Evolutionary conservation across 345 rosid genomes (phyloP).

Genomic region (Excoecaria agallocha): DNA sequence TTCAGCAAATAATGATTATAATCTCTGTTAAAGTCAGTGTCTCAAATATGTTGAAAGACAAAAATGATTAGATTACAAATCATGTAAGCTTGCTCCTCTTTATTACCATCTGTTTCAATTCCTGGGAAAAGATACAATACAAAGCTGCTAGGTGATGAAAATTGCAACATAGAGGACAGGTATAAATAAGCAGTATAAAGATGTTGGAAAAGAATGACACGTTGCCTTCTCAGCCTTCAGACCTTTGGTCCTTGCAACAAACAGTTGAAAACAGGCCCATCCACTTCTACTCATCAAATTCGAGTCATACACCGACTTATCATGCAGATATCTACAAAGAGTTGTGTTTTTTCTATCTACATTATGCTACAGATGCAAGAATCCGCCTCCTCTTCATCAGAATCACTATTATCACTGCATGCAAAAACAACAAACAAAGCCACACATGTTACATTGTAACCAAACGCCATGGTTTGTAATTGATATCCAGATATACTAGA

Average conservation of each 20-base stretch:
- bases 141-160: slow-evolving; percentile 15
- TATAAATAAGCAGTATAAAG: slow-evolving; percentile 1
- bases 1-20: slow-evolving; percentile 7
- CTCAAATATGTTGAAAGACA: not conserved
- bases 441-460: not conserved
- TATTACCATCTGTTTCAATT: slow-evolving; percentile 14
- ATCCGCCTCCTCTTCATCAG: slow-evolving; percentile 85
- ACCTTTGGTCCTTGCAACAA: too few species aligned
- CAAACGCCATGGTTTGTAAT: not conserved
- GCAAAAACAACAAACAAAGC: slow-evolving; percentile 16
- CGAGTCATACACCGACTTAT: slow-evolving; percentile 6
- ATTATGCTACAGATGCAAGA: slow-evolving; percentile 81
- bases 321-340: slow-evolving; percentile 20
- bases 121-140: slow-evolving; percentile 7
- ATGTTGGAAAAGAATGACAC: slow-evolving; percentile 21
- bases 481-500: not conserved
- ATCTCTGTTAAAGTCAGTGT: not conserved
- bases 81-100: slow-evolving; percentile 14
- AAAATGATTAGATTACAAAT: slow-evolving; percentile 1
- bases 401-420: slow-evolving; percentile 80
- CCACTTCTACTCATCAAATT: slow-evolving; percentile 16
- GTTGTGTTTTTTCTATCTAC: slow-evolving; percentile 41
- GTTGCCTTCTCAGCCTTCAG: too few species aligned
- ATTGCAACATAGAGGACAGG: slow-evolving; percentile 1
- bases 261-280: slow-evolving; percentile 23